Conservation (phyloP, 73 alveolate species). For the Urostyla sp. region DNA sequence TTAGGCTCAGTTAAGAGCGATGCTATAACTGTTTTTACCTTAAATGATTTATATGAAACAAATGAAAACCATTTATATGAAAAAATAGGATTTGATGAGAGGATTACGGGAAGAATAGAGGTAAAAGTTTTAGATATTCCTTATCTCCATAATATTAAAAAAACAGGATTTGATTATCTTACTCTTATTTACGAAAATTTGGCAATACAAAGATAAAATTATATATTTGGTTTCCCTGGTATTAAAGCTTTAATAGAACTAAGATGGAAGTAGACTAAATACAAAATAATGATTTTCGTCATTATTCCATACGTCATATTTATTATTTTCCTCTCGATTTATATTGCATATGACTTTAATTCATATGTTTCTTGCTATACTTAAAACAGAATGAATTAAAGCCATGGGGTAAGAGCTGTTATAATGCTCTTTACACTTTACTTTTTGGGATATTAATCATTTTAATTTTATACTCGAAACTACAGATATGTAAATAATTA, state of each 20-base stretch:
- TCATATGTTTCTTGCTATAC: background rate
- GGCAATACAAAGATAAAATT: constrained; percentile 28
- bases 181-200: constrained; percentile 33
- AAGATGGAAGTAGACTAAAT: constrained; percentile 33
- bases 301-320: constrained; percentile 31
- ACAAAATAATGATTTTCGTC: constrained; percentile 1
- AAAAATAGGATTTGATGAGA: background rate
- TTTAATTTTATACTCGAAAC: no score
- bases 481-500: constrained; percentile 23
- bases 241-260: constrained; percentile 38
- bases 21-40: constrained; percentile 15
- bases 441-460: no score
- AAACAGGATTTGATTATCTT: background rate
- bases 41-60: constrained; percentile 5
- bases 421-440: background rate
- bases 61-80: background rate
- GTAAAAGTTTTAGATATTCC: constrained; percentile 26
- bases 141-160: constrained; percentile 17
- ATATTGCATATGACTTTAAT: constrained; percentile 32
- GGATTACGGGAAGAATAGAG: constrained; percentile 7
- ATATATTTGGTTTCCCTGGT: background rate
- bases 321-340: background rate
- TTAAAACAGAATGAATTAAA: background rate
- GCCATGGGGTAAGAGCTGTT: constrained; percentile 12
- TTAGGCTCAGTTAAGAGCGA: constrained; percentile 3